Conservation (phyloP, 805 yeast genomes). For the Diddensiella santjacobensis region DNA sequence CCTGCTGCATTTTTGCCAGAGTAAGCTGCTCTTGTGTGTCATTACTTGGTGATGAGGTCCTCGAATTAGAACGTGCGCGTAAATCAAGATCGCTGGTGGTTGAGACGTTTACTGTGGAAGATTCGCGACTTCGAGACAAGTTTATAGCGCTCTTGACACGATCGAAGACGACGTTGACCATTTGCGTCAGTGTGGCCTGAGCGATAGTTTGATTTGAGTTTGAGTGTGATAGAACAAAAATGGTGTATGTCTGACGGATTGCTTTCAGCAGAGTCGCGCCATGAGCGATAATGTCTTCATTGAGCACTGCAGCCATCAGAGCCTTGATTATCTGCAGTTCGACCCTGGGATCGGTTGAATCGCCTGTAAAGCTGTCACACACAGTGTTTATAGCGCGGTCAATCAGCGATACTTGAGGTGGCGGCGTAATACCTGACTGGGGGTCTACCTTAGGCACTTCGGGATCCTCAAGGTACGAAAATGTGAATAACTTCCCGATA, state of each 20-base stretch:
- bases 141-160: constrained; percentile 47
- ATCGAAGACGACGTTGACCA: constrained; percentile 80
- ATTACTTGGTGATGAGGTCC: not conserved
- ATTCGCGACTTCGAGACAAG: constrained; percentile 11
- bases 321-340: constrained; percentile 94
- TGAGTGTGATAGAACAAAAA: constrained; percentile 78
- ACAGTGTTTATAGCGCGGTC: constrained; percentile 83
- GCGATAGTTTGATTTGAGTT: constrained; percentile 89
- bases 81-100: not conserved
- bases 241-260: constrained; percentile 87
- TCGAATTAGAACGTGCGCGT: not conserved
- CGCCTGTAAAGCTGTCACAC: constrained; percentile 83
- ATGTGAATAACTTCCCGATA: constrained; percentile 83
- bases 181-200: constrained; percentile 90
- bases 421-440: constrained; percentile 46
- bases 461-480: constrained; percentile 59
- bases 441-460: constrained; percentile 30
- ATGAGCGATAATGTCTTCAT: constrained; percentile 78
- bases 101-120: constrained; percentile 3
- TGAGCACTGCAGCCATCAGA: constrained; percentile 78
- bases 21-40: constrained; percentile 25
- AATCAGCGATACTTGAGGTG: constrained; percentile 55
- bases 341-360: constrained; percentile 81
- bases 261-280: constrained; percentile 88
- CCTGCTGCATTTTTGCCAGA: constrained; percentile 31